These are phyloP conservation scores for Excoecaria cochinchinensis DNA, from an alignment of 345 rosid species.

Conservation along the genomic window DNA sequence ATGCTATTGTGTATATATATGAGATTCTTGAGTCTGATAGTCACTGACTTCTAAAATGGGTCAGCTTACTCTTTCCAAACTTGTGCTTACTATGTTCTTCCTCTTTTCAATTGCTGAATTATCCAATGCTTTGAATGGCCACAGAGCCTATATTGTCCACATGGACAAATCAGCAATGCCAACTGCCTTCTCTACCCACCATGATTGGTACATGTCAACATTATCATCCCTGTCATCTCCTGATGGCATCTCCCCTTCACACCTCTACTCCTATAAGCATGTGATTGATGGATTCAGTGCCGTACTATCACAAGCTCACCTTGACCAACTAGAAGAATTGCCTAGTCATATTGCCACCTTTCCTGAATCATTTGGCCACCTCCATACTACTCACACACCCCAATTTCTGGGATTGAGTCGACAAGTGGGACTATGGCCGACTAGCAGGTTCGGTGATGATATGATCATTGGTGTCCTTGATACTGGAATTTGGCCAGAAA, in stretches of 20 bases:
- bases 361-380: slow-evolving; percentile 41
- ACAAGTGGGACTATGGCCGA: slow-evolving; percentile 39
- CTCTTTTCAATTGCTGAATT: slow-evolving; percentile 20
- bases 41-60: no score
- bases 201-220: slow-evolving; percentile 46
- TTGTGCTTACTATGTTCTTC: slow-evolving; percentile 19
- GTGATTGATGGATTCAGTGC: slow-evolving; percentile 50
- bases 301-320: slow-evolving; percentile 37
- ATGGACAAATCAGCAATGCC: slow-evolving; percentile 48
- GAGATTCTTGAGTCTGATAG: background rate
- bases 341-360: slow-evolving; percentile 42
- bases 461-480: slow-evolving; percentile 47
- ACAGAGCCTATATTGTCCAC: slow-evolving; percentile 38
- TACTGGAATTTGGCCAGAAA: slow-evolving; percentile 50
- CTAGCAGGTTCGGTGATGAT: slow-evolving; percentile 41
- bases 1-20: background rate
- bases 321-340: slow-evolving; percentile 30
- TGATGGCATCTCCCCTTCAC: slow-evolving; percentile 28
- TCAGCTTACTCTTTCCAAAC: background rate
- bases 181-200: slow-evolving; percentile 28
- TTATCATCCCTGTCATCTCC: slow-evolving; percentile 39
- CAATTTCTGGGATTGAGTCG: slow-evolving; percentile 42
- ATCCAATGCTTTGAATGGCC: slow-evolving; percentile 2
- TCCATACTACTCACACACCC: slow-evolving; percentile 40
- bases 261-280: slow-evolving; percentile 48